phyloP scores from a whole-genome alignment of 352 stramenopile genomes.

The Phytophthora lateralis region DNA sequence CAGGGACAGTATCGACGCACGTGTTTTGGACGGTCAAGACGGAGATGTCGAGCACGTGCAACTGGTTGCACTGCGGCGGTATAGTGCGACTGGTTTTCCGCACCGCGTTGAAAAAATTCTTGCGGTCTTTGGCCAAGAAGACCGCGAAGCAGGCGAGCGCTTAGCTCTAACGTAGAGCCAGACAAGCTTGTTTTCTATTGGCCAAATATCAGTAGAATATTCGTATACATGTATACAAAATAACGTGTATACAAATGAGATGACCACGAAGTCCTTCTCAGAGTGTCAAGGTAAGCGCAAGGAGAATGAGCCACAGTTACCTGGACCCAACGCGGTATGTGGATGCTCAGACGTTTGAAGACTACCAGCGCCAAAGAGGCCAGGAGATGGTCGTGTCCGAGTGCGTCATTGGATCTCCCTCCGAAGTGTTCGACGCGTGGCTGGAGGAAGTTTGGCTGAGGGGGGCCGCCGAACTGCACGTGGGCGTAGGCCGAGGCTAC shows the following conservation, averaged over 20 bases:
- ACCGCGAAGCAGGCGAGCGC: not conserved
- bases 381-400: slow-evolving; percentile 68
- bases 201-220: slow-evolving; percentile 34
- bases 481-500: slow-evolving; percentile 54
- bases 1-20: slow-evolving; percentile 35
- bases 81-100: slow-evolving; percentile 40
- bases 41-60: slow-evolving; percentile 22
- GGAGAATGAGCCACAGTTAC: slow-evolving; percentile 26
- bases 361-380: slow-evolving; percentile 52
- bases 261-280: slow-evolving; percentile 6
- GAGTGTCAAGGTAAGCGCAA: not conserved
- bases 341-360: slow-evolving; percentile 47
- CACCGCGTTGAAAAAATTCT: slow-evolving; percentile 35
- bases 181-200: slow-evolving; percentile 19
- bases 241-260: slow-evolving; percentile 12
- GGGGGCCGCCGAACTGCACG: slow-evolving; percentile 41
- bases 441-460: slow-evolving; percentile 56
- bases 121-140: slow-evolving; percentile 25
- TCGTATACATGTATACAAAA: not conserved
- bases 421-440: slow-evolving; percentile 73
- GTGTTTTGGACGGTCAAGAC: slow-evolving; percentile 52
- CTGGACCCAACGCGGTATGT: slow-evolving; percentile 41
- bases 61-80: slow-evolving; percentile 42
- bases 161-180: not conserved
- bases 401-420: slow-evolving; percentile 48